Evolutionary conservation across 441 rosid species (phyloP).

Genomic region (Erodium moschatum): DNA sequence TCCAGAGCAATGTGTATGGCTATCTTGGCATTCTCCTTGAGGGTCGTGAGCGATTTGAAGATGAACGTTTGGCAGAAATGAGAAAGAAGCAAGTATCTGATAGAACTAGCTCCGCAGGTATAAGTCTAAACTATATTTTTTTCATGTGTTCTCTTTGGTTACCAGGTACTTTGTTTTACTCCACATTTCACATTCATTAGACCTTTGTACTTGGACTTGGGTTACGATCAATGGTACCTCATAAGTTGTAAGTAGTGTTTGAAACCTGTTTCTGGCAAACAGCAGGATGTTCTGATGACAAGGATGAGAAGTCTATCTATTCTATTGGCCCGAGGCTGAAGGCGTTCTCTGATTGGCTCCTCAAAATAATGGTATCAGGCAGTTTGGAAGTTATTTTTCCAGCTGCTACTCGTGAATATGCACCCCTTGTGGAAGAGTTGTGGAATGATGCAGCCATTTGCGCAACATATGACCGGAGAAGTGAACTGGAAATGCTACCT

Average conservation of each 20-base stretch:
- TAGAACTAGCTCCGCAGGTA: constrained; percentile 26
- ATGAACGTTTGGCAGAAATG: constrained; percentile 52
- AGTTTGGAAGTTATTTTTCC: constrained; percentile 96
- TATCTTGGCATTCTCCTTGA: constrained; percentile 91
- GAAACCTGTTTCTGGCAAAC: constrained; percentile 35
- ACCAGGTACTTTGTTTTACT: background rate
- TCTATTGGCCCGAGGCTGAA: constrained; percentile 85
- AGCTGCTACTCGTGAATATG: constrained; percentile 23
- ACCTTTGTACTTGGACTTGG: background rate
- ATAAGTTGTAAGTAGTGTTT: constrained; percentile 1
- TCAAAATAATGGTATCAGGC: constrained; percentile 93
- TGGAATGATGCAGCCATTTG: constrained; percentile 97
- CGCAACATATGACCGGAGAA: constrained; percentile 71
- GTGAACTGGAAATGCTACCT: constrained; percentile 92
- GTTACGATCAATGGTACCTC: background rate
- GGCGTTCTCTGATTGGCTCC: constrained; percentile 96
- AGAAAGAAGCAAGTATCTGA: constrained; percentile 17
- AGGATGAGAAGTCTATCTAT: constrained; percentile 42
- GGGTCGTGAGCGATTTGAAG: constrained; percentile 98
- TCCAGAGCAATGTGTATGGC: constrained; percentile 94
- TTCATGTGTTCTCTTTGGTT: background rate
- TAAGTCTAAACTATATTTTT: background rate
- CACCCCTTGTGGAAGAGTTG: constrained; percentile 91
- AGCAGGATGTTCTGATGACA: constrained; percentile 41
- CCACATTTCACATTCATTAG: background rate